Percentiles rank a stretch among this genome's conserved stretches.
phyloP scores from a whole-genome alignment of 768 basidiomycete species.

The Rhizopogon roseolus region DNA sequence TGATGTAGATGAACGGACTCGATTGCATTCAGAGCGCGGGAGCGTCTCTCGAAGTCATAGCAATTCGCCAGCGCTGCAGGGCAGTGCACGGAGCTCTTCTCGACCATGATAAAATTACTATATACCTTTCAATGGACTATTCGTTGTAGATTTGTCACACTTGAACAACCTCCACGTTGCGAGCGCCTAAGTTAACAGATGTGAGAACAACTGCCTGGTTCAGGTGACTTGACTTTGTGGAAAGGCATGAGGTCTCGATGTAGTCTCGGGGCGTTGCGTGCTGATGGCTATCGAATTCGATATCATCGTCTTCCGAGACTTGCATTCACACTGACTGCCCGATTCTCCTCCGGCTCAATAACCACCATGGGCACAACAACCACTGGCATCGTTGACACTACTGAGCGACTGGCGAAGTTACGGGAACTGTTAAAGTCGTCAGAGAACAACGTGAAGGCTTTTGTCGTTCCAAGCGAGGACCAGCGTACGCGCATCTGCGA shows the following conservation, averaged over 20 bases:
- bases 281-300: slow-evolving; percentile 9
- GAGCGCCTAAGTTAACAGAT: slow-evolving; percentile 3
- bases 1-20: slow-evolving; percentile 42
- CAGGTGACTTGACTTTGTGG: background rate
- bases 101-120: slow-evolving; percentile 12
- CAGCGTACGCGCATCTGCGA: slow-evolving; percentile 56
- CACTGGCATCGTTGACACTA: slow-evolving; percentile 52
- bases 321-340: background rate
- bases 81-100: slow-evolving; percentile 18
- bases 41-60: slow-evolving; percentile 50
- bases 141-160: slow-evolving; percentile 16
- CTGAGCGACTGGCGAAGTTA: slow-evolving; percentile 55
- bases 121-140: slow-evolving; percentile 19
- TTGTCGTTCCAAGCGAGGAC: slow-evolving; percentile 89
- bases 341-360: slow-evolving; percentile 9
- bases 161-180: slow-evolving; percentile 11
- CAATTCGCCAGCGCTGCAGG: slow-evolving; percentile 42
- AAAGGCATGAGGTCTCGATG: background rate
- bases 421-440: slow-evolving; percentile 64
- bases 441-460: slow-evolving; percentile 55
- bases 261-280: too few relatives aligned
- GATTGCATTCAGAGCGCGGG: slow-evolving; percentile 22
- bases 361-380: slow-evolving; percentile 32
- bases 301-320: slow-evolving; percentile 15
- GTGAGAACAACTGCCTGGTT: slow-evolving; percentile 2